Evolutionary conservation across 2,329 filamentous ascomycete species (phyloP).

Genomic region (Aspergillus hortae): DNA sequence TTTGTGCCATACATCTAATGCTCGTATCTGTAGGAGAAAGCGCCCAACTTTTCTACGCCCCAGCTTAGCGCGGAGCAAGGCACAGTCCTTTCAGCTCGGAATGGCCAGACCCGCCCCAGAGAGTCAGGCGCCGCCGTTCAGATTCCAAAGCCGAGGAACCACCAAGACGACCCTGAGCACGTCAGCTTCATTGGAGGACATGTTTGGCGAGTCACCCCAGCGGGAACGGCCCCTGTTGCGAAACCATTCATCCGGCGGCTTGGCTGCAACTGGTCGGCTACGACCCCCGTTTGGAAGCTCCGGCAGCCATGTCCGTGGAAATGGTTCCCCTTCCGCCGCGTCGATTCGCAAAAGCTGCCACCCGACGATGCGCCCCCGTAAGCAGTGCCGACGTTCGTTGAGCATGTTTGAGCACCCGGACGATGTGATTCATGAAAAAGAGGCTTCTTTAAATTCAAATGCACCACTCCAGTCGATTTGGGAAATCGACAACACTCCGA

Average conservation of each 20-base stretch:
- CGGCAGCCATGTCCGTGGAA: constrained; percentile 56
- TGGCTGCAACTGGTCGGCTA: constrained; percentile 56
- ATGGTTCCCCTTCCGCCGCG: constrained; percentile 69
- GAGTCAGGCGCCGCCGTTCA: constrained; percentile 67
- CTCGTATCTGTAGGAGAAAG: constrained; percentile 51
- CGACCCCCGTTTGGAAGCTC: constrained; percentile 62
- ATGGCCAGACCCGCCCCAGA: constrained; percentile 60
- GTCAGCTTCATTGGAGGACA: constrained; percentile 70
- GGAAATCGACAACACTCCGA: constrained; percentile 75
- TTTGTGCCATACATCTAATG: constrained; percentile 17
- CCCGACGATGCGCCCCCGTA: constrained; percentile 71
- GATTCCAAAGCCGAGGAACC: constrained; percentile 59
- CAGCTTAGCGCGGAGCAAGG: constrained; percentile 70
- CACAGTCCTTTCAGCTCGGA: constrained; percentile 65
- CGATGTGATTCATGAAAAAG: constrained; percentile 79
- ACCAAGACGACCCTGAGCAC: constrained; percentile 54
- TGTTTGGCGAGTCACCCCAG: constrained; percentile 75
- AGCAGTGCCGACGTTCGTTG: constrained; percentile 84
- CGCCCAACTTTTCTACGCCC: constrained; percentile 70
- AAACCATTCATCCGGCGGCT: constrained; percentile 55
- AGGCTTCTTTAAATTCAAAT: constrained; percentile 54
- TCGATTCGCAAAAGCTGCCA: constrained; percentile 71
- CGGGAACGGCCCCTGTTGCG: constrained; percentile 63
- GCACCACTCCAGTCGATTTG: constrained; percentile 68
- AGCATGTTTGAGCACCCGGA: constrained; percentile 97